These are phyloP conservation scores for Fusarium sp. DNA, from an alignment of 2,329 filamentous ascomycete genomes.

Conservation along the genomic window DNA sequence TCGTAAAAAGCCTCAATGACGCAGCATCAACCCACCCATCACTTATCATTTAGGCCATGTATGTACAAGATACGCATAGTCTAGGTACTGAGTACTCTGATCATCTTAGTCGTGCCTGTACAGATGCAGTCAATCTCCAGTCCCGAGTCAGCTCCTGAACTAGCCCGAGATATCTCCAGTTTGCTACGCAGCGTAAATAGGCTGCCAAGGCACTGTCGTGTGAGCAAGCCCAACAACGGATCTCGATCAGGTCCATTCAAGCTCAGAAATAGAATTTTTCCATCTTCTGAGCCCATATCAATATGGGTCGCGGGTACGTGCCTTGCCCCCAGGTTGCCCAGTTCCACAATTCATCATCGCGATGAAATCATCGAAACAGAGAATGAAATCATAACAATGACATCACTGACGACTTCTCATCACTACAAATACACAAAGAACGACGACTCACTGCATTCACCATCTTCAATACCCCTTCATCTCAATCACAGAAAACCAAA, in stretches of 20 bases:
- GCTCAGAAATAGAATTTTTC: background rate
- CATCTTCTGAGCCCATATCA: background rate
- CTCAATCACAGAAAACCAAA: background rate
- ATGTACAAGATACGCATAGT: too few relatives aligned
- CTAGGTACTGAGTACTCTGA: too few relatives aligned
- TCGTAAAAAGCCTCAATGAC: too few relatives aligned
- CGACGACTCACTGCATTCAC: background rate
- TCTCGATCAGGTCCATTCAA: slow-evolving; percentile 18
- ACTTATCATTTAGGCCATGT: too few relatives aligned
- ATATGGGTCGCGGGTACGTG: slow-evolving; percentile 4
- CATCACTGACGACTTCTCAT: slow-evolving; percentile 25
- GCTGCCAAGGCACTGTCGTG: slow-evolving; percentile 10
- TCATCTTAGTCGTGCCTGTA: background rate
- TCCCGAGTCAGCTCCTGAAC: slow-evolving; percentile 3
- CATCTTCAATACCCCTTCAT: background rate
- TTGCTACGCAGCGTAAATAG: background rate
- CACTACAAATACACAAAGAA: slow-evolving; percentile 24
- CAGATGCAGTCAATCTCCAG: background rate
- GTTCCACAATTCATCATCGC: slow-evolving; percentile 34
- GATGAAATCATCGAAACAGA: slow-evolving; percentile 41
- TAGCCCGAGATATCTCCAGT: background rate
- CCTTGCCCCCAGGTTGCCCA: background rate
- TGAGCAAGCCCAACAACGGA: background rate
- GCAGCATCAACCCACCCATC: too few relatives aligned
- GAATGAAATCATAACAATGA: slow-evolving; percentile 43